Evolutionary conservation across 768 basidiomycete genomes (phyloP).

Genomic region (Lactifluus echinatus): DNA sequence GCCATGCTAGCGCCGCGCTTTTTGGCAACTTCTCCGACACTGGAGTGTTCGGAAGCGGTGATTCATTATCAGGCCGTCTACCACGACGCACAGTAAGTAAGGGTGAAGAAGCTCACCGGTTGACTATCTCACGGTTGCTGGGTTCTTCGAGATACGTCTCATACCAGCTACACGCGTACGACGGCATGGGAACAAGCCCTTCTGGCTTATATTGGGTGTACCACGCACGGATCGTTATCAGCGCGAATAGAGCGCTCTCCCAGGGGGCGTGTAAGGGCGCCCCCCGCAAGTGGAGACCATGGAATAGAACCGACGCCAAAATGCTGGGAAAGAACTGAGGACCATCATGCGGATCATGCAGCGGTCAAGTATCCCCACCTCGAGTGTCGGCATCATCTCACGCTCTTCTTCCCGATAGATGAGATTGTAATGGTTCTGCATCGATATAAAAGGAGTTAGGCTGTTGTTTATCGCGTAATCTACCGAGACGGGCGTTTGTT

Average conservation of each 20-base stretch:
- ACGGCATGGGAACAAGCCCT: background rate
- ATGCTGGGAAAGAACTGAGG: conserved; percentile 13
- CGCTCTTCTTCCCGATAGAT: conserved; percentile 39
- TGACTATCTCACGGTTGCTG: conserved; percentile 7
- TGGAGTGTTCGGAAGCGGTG: background rate
- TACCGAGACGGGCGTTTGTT: background rate
- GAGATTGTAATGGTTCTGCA: conserved; percentile 39
- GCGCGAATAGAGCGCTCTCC: conserved; percentile 18
- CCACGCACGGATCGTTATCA: conserved; percentile 24
- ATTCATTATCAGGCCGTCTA: too few relatives aligned
- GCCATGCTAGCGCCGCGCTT: conserved; percentile 31
- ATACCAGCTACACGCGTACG: background rate
- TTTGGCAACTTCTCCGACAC: conserved; percentile 31
- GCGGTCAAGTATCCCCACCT: conserved; percentile 10
- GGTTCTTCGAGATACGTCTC: conserved; percentile 7
- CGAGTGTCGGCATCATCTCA: conserved; percentile 29
- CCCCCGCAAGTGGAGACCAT: conserved; percentile 32
- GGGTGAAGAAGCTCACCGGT: conserved; percentile 4
- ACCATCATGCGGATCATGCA: background rate
- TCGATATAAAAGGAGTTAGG: conserved; percentile 37
- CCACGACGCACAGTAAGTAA: background rate
- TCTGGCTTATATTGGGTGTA: background rate
- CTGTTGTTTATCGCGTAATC: conserved; percentile 26
- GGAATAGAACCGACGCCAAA: conserved; percentile 35
- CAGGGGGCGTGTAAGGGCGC: conserved; percentile 24